Percentiles rank a stretch among this genome's conserved stretches.
Evolutionary conservation across 768 basidiomycete species (phyloP).

Genomic region (Udeniomyces megalosporus): DNA sequence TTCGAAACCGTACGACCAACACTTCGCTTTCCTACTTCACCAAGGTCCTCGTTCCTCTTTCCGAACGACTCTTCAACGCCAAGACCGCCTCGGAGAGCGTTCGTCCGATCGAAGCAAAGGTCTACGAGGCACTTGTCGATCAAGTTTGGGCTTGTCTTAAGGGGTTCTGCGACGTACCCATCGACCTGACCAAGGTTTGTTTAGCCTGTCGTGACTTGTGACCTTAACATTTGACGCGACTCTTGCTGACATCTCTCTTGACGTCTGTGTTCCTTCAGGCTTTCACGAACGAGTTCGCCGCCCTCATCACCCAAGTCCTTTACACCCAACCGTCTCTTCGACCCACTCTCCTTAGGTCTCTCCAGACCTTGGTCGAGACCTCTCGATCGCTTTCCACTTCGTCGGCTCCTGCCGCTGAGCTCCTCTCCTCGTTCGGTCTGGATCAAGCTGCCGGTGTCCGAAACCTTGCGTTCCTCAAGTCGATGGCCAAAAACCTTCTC

Average conservation of each 20-base stretch:
- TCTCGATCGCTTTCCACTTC: constrained; percentile 44
- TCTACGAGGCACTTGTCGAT: constrained; percentile 82
- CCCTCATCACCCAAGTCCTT: constrained; percentile 81
- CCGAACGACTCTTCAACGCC: constrained; percentile 78
- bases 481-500: constrained; percentile 80
- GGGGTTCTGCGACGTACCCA: constrained; percentile 70
- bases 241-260: not conserved
- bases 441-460: constrained; percentile 44
- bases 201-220: not conserved
- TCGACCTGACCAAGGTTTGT: constrained; percentile 55
- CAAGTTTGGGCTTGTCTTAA: constrained; percentile 86
- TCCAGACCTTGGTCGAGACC: constrained; percentile 68
- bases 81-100: constrained; percentile 60
- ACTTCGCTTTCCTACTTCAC: constrained; percentile 77
- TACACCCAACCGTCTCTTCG: constrained; percentile 77
- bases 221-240: not conserved
- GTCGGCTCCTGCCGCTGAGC: constrained; percentile 28
- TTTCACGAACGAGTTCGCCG: constrained; percentile 58
- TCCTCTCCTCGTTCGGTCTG: constrained; percentile 35
- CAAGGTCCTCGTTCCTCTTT: constrained; percentile 79
- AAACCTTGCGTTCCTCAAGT: constrained; percentile 56
- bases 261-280: constrained; percentile 35
- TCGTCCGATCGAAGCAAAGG: constrained; percentile 53
- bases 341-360: constrained; percentile 59
- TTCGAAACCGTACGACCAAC: constrained; percentile 50